These are phyloP conservation scores for Metschnikowia baotianmanensis DNA, from an alignment of 805 yeast genomes.

Conservation along the genomic window DNA sequence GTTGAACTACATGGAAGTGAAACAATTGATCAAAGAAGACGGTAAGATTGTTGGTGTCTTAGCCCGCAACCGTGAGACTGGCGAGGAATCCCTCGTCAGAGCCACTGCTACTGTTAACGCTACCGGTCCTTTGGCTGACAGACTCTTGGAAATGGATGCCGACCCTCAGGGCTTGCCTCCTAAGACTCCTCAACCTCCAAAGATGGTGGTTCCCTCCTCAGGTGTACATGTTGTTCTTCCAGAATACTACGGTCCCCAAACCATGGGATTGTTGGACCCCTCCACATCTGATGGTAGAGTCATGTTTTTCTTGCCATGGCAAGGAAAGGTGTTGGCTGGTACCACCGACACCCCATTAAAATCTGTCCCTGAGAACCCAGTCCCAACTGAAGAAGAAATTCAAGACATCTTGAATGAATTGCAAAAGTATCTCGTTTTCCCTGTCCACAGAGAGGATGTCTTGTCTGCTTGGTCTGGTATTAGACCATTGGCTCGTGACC, in stretches of 20 bases:
- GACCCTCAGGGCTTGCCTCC: constrained; percentile 65
- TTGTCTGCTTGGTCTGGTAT: constrained; percentile 97
- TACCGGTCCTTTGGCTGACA: constrained; percentile 91
- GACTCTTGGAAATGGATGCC: constrained; percentile 81
- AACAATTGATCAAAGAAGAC: constrained; percentile 65
- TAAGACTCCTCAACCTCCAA: constrained; percentile 47
- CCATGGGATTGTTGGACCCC: constrained; percentile 88
- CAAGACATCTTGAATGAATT: constrained; percentile 82
- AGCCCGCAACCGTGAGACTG: constrained; percentile 70
- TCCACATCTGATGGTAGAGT: constrained; percentile 94
- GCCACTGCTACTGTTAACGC: constrained; percentile 85
- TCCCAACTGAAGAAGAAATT: constrained; percentile 85
- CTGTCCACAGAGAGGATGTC: constrained; percentile 86
- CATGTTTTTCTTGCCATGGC: constrained; percentile 97
- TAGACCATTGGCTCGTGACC: constrained; percentile 90
- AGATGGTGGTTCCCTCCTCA: constrained; percentile 90
- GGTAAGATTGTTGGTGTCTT: constrained; percentile 71
- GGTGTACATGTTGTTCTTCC: constrained; percentile 94
- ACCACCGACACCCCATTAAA: constrained; percentile 89
- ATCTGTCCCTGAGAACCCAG: constrained; percentile 69
- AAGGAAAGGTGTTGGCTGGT: constrained; percentile 93
- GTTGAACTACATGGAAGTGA: constrained; percentile 81
- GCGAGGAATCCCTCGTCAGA: constrained; percentile 55
- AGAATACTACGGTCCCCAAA: constrained; percentile 84
- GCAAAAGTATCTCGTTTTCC: constrained; percentile 85